Conservation (phyloP, 2,329 filamentous ascomycete genomes). For the Aspergillus japonicus region DNA sequence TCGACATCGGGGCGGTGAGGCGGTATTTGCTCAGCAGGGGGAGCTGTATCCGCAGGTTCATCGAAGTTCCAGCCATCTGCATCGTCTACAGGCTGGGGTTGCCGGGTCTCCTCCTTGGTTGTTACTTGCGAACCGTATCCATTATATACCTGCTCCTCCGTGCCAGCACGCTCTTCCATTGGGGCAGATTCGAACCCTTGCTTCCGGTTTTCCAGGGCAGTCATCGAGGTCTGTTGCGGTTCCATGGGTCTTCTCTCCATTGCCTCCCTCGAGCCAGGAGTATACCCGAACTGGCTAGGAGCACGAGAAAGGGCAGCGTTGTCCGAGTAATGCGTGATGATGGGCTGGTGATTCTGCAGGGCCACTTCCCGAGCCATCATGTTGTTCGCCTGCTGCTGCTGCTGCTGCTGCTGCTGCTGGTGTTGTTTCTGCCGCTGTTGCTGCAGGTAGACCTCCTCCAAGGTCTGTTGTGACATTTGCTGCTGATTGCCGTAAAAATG, state of each 20-base stretch:
- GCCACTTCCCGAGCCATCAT: constrained; percentile 54
- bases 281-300: constrained; percentile 46
- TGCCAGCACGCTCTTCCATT: constrained; percentile 57
- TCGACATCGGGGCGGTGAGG: constrained; percentile 77
- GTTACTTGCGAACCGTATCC: constrained; percentile 55
- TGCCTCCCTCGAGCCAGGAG: constrained; percentile 39
- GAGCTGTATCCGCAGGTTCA: constrained; percentile 61
- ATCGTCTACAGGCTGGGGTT: constrained; percentile 53
- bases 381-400: constrained; percentile 40
- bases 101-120: constrained; percentile 42
- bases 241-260: constrained; percentile 43
- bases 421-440: constrained; percentile 53
- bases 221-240: constrained; percentile 50
- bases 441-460: constrained; percentile 61
- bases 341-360: constrained; percentile 60
- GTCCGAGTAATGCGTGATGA: constrained; percentile 49
- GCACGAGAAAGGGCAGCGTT: constrained; percentile 40
- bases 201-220: constrained; percentile 54
- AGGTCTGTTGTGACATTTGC: constrained; percentile 51
- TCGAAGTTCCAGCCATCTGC: constrained; percentile 91
- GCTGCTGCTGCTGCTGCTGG: constrained; percentile 34
- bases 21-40: constrained; percentile 47
- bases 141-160: constrained; percentile 60
- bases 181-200: constrained; percentile 43
- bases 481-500: constrained; percentile 50